Conservation (phyloP, 2,329 filamentous ascomycete species). For the Clarireedia monteithiana region DNA sequence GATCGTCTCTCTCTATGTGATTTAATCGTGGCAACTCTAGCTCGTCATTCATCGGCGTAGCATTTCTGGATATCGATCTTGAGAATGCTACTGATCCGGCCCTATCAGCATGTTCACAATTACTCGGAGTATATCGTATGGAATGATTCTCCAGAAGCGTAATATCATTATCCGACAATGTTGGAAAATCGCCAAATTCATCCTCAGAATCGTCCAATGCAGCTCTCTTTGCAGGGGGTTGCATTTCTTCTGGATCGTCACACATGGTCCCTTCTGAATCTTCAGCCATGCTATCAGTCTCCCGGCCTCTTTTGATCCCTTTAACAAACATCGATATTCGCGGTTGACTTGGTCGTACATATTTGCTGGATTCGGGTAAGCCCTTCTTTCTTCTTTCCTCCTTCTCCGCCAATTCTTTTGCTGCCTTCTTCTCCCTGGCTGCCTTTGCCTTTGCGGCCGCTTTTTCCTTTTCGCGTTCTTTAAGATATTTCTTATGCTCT, state of each 20-base stretch:
- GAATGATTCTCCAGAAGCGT: constrained; percentile 10
- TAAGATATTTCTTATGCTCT: constrained; percentile 17
- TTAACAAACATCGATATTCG: constrained; percentile 46
- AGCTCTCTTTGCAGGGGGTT: constrained; percentile 1
- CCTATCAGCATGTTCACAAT: not conserved
- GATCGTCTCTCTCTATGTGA: not conserved
- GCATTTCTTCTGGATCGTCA: not conserved
- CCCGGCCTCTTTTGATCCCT: constrained; percentile 19
- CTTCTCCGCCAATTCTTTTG: constrained; percentile 41
- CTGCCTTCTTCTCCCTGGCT: constrained; percentile 47
- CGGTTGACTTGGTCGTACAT: constrained; percentile 47
- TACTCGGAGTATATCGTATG: not conserved
- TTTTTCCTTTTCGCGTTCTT: constrained; percentile 47
- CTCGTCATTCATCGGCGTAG: not conserved
- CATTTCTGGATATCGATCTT: not conserved
- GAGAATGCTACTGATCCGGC: not conserved
- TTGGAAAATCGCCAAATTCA: constrained; percentile 29
- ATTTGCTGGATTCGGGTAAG: constrained; percentile 40
- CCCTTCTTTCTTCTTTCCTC: constrained; percentile 45
- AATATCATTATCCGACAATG: constrained; percentile 24
- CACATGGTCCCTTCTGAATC: constrained; percentile 13
- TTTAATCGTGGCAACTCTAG: constrained; percentile 2
- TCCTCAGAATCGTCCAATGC: constrained; percentile 22
- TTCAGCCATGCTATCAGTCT: constrained; percentile 15
- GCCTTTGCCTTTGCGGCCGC: constrained; percentile 42